These are phyloP conservation scores for Termitomyces eurrhizus DNA, from an alignment of 768 basidiomycete genomes.

Conservation along the genomic window DNA sequence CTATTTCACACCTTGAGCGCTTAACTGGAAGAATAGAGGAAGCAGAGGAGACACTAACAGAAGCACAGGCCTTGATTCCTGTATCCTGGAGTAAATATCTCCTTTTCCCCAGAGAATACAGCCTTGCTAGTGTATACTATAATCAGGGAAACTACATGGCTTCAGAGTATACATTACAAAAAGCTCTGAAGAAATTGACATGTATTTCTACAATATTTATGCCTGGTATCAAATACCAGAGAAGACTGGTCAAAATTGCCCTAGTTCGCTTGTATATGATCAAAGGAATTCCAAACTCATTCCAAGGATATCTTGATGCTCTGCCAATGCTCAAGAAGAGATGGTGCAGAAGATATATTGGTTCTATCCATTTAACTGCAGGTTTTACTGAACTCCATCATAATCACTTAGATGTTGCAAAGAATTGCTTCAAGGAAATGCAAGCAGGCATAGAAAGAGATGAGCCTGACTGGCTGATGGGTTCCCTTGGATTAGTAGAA, in stretches of 20 bases:
- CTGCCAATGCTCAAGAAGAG: background rate
- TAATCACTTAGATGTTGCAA: background rate
- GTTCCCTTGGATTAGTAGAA: background rate
- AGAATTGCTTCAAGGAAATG: background rate
- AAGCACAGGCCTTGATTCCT: background rate
- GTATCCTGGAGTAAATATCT: accelerated
- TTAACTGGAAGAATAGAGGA: background rate
- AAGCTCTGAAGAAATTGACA: background rate
- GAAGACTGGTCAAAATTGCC: background rate
- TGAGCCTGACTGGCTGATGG: background rate
- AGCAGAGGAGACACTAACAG: background rate
- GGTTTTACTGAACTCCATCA: background rate
- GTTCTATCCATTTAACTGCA: background rate
- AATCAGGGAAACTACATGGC: background rate
- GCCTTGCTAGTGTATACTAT: background rate
- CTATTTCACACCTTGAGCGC: background rate
- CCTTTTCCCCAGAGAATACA: background rate
- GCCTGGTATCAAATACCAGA: background rate
- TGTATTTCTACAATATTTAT: background rate
- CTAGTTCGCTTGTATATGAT: background rate
- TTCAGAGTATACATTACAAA: background rate
- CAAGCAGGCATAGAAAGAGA: background rate
- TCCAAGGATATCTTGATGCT: background rate
- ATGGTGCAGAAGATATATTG: background rate
- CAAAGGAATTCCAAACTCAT: background rate